Base-by-base conservation (phyloP, 106 monocot species). In the Xerophyta viscosa region DNA sequence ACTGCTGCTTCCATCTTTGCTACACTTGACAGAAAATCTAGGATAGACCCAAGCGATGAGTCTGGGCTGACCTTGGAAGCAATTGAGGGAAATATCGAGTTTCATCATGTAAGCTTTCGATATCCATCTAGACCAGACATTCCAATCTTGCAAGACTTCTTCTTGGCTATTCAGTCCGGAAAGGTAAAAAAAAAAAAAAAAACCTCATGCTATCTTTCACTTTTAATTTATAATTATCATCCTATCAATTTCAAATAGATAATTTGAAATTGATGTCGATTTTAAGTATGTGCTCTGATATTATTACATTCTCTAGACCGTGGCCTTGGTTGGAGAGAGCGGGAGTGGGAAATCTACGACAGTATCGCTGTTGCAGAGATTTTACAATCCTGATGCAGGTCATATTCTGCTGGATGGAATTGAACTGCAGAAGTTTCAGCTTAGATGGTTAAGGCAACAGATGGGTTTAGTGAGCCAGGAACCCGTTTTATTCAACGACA, bases 41-140 rank as follows among this genome's bases (percentile, higher is more conserved):
- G 58, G 51, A 82, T 82, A 11, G 68, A 82, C 23, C 61, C 82
- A 39, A 72, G 65, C 26, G 56, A 72, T 15, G 68, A 69, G 24
- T 64, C 68, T 52, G 82, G 82, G 0, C 20, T 65, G 21, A 69
- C 55, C 0, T 63, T 72, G 13, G 78, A 78, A 51, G 58, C 20
- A 24, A 17, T 78, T 23, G 59, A 56, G 48, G 72, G 78, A 2
- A 63, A 64, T 23, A 73, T 78, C 33, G 78, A 73, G 48, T 73
- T 78, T 31, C 72, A 25, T 10, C 78, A 78, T 54, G 73, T 78
- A 27, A 64, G 53, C 59, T 78, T 78, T 63, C 72, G 52, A 30
- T 78, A 78, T 47, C 78, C 78, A 4, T 64, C 78, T 13, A 51
- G 78, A 33, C 78, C 72, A 41, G 78, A 73, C 49, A 49, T 73